phyloP scores from a whole-genome alignment of 805 yeast genomes.

The Wickerhamomyces canadensis region DNA sequence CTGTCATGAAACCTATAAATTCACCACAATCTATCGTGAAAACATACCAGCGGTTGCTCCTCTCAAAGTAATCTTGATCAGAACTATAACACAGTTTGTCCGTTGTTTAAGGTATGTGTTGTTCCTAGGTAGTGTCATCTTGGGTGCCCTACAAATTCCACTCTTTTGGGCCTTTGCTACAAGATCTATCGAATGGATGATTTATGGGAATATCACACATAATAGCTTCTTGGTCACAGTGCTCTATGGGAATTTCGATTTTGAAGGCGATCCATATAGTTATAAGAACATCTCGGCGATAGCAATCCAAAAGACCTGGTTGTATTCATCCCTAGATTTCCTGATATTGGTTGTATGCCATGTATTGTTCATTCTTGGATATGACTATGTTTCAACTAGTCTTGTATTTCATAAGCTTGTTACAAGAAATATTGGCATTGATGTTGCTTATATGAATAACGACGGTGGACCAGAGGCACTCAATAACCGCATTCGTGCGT shows the following conservation, averaged over 20 bases:
- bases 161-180: constrained; percentile 50
- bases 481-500: constrained; percentile 1
- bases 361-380: constrained; percentile 47
- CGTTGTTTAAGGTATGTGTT: constrained; percentile 17
- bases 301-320: constrained; percentile 9
- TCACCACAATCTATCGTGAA: constrained; percentile 58
- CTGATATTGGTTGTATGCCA: constrained; percentile 35
- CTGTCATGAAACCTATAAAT: constrained; percentile 70
- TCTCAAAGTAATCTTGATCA: constrained; percentile 37
- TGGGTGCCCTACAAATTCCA: constrained; percentile 50
- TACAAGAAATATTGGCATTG: constrained; percentile 49
- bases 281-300: constrained; percentile 3
- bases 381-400: constrained; percentile 69
- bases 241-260: constrained; percentile 14
- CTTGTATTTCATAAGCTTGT: constrained; percentile 60
- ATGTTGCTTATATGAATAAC: neutral
- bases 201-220: constrained; percentile 48
- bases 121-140: constrained; percentile 25
- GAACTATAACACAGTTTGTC: constrained; percentile 24
- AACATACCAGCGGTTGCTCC: constrained; percentile 67
- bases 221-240: constrained; percentile 22
- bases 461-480: too few species aligned
- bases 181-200: constrained; percentile 47
- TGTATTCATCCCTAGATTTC: constrained; percentile 30
- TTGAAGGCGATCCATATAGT: constrained; percentile 15